phyloP scores from a whole-genome alignment of 2,329 filamentous ascomycete species.

The Passalora sequoiae region DNA sequence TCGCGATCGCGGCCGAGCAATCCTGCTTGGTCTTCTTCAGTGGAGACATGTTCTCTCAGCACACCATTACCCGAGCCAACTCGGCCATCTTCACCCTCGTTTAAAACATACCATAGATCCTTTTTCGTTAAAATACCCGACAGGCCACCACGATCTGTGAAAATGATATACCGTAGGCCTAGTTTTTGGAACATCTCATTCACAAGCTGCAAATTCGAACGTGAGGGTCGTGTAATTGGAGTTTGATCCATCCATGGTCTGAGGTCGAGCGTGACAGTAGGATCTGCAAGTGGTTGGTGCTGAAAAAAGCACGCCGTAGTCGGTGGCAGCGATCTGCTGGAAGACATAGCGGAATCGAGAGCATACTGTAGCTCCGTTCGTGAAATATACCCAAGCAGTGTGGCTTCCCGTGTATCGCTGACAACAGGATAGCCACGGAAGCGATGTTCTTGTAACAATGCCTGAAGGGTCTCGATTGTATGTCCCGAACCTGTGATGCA shows the following conservation, averaged over 20 bases:
- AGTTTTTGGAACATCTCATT: constrained; percentile 93
- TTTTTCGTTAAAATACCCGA: constrained; percentile 93
- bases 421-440: constrained; percentile 93
- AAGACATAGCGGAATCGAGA: constrained; percentile 57
- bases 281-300: constrained; percentile 76
- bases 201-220: constrained; percentile 73
- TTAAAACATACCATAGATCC: constrained; percentile 89
- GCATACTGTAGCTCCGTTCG: constrained; percentile 84
- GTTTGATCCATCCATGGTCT: constrained; percentile 99
- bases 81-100: constrained; percentile 53
- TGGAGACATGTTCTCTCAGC: constrained; percentile 34
- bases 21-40: constrained; percentile 38
- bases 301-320: constrained; percentile 79
- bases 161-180: constrained; percentile 82
- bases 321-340: constrained; percentile 54
- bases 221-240: constrained; percentile 78
- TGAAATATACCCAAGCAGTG: constrained; percentile 89
- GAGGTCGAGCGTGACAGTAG: constrained; percentile 73
- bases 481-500: constrained; percentile 76
- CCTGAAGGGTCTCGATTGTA: constrained; percentile 69
- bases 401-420: constrained; percentile 66
- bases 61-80: constrained; percentile 32
- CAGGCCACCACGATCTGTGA: constrained; percentile 73
- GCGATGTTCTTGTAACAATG: constrained; percentile 65
- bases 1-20: constrained; percentile 33